Evolutionary conservation across 495 filamentous ascomycete genomes (phyloP).

Genomic region (Aspergillus hancockii): DNA sequence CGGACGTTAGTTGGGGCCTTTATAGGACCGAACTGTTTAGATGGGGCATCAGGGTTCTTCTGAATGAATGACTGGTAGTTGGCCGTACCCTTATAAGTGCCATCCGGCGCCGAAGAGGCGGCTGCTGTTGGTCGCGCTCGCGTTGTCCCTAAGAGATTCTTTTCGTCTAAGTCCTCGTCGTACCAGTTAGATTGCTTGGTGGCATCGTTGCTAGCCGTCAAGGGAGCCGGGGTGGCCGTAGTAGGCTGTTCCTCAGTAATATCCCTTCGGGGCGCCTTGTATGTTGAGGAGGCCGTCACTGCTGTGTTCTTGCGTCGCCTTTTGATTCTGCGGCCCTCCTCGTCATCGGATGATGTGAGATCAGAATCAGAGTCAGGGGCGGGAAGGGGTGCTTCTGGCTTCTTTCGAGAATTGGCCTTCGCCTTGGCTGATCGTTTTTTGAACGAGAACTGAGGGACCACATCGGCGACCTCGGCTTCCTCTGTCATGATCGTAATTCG

Average conservation of each 20-base stretch:
- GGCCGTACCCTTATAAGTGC: conserved; percentile 75
- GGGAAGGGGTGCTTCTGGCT: conserved; percentile 76
- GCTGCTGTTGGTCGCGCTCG: conserved; percentile 32
- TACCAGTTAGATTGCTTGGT: conserved; percentile 93
- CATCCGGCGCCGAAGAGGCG: conserved; percentile 45
- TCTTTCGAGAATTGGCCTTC: conserved; percentile 80
- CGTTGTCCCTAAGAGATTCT: conserved; percentile 67
- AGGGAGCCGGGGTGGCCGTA: conserved; percentile 44
- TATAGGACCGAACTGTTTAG: conserved; percentile 74
- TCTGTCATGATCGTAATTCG: conserved; percentile 14
- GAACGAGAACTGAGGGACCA: conserved; percentile 50
- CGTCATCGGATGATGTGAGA: conserved; percentile 78
- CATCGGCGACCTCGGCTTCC: conserved; percentile 14
- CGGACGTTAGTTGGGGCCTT: conserved; percentile 90
- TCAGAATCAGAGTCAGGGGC: conserved; percentile 57
- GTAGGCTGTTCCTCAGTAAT: conserved; percentile 56
- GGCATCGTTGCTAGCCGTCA: conserved; percentile 78
- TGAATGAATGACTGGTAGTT: conserved; percentile 74
- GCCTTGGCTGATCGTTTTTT: conserved; percentile 80
- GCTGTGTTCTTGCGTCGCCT: conserved; percentile 69
- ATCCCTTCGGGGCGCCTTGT: conserved; percentile 41
- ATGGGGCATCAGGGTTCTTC: conserved; percentile 78
- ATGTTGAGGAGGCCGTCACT: conserved; percentile 54
- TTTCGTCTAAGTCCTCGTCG: conserved; percentile 64
- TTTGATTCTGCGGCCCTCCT: conserved; percentile 73